phyloP scores from a whole-genome alignment of 2,329 filamentous ascomycete species.

The Metarhizium brunneum region DNA sequence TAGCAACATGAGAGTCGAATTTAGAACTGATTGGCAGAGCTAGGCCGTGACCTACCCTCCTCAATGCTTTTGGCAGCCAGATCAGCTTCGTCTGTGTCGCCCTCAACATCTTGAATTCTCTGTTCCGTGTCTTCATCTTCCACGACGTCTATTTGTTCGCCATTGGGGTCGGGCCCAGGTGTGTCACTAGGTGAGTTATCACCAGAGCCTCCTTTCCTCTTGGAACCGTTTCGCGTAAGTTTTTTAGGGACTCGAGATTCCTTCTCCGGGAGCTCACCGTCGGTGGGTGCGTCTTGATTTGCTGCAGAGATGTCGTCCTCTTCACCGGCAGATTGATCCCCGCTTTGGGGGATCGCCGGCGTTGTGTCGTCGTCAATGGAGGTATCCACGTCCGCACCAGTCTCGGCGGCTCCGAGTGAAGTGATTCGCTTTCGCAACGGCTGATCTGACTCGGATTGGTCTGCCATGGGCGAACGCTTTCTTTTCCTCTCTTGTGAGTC shows the following conservation, averaged over 20 bases:
- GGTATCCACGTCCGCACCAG: conserved; percentile 23
- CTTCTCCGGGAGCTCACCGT: conserved; percentile 20
- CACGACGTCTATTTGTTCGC: conserved; percentile 24
- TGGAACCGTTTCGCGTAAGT: conserved; percentile 31
- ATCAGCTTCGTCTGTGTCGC: conserved; percentile 39
- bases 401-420: conserved; percentile 33
- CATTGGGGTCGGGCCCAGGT: conserved; percentile 20
- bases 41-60: conserved; percentile 43
- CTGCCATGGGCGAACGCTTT: conserved; percentile 37
- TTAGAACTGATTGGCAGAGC: background rate
- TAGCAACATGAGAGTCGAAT: conserved; percentile 8
- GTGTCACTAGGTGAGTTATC: conserved; percentile 1
- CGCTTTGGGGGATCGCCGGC: conserved; percentile 25
- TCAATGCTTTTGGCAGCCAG: conserved; percentile 52
- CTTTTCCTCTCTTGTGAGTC: conserved; percentile 35
- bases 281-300: conserved; percentile 14
- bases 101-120: conserved; percentile 46
- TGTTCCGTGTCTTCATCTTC: conserved; percentile 31
- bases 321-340: conserved; percentile 34
- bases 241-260: conserved; percentile 28
- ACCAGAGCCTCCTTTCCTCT: conserved; percentile 21
- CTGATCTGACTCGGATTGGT: conserved; percentile 36
- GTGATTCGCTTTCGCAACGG: conserved; percentile 45
- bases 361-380: conserved; percentile 26
- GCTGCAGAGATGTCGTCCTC: conserved; percentile 29